phyloP scores from a whole-genome alignment of 352 stramenopile species.

The Phytophthora parvispora region DNA sequence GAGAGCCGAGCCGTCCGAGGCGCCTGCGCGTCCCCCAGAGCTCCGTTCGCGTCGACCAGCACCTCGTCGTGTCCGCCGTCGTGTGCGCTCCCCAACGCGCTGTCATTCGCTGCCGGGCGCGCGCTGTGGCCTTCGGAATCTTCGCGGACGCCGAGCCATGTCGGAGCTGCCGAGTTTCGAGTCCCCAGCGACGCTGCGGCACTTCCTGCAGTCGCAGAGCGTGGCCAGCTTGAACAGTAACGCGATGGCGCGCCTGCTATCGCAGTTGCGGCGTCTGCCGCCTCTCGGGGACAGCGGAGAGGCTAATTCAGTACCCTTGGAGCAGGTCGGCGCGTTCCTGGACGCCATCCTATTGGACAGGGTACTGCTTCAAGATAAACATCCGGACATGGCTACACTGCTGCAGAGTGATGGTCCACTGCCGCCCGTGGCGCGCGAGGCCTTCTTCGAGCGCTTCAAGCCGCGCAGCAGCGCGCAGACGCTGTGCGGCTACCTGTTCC shows the following conservation, averaged over 20 bases:
- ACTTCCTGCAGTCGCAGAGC: slow-evolving; percentile 31
- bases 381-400: slow-evolving; percentile 8
- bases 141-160: slow-evolving; percentile 9
- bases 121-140: background rate
- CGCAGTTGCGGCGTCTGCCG: slow-evolving; percentile 25
- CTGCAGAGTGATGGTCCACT: slow-evolving; percentile 14
- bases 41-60: background rate
- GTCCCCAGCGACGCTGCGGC: slow-evolving; percentile 20
- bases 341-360: slow-evolving; percentile 63
- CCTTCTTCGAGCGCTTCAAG: slow-evolving; percentile 72
- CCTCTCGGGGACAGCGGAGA: background rate
- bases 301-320: slow-evolving; percentile 32
- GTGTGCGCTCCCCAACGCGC: slow-evolving; percentile 5
- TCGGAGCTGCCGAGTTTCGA: slow-evolving; percentile 1
- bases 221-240: slow-evolving; percentile 5
- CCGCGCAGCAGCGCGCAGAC: slow-evolving; percentile 60
- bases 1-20: background rate
- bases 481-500: slow-evolving; percentile 97
- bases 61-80: background rate
- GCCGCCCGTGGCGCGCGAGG: slow-evolving; percentile 46
- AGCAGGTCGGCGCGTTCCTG: slow-evolving; percentile 43
- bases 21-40: background rate
- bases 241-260: slow-evolving; percentile 33
- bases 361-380: slow-evolving; percentile 13
- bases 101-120: background rate